A percentile compares a stretch with the other conserved stretches of the same genome.
Conservation (phyloP, 2,329 filamentous ascomycete species). For the Colletotrichum spinosum region DNA sequence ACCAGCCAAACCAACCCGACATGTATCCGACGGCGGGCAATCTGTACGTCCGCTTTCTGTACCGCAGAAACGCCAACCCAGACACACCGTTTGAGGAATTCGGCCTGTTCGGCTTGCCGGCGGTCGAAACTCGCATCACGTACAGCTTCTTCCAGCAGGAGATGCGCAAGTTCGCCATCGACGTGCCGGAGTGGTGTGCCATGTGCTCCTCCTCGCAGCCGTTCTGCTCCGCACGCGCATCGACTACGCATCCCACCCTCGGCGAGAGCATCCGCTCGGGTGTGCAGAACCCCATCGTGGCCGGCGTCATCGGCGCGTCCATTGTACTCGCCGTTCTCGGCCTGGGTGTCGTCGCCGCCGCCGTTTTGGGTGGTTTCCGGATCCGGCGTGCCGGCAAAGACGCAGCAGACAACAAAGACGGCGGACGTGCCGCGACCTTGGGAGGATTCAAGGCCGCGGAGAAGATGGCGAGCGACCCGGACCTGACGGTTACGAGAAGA, state of each 20-base stretch:
- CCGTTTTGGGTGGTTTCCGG: slow-evolving; percentile 48
- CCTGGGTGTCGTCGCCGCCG: slow-evolving; percentile 47
- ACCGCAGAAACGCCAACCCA: slow-evolving; percentile 59
- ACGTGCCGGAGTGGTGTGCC: slow-evolving; percentile 55
- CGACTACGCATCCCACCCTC: neutral
- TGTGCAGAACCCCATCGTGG: slow-evolving; percentile 49
- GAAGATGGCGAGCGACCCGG: slow-evolving; percentile 57
- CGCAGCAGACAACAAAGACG: slow-evolving; percentile 8
- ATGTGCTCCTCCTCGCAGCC: slow-evolving; percentile 50
- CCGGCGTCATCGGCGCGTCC: slow-evolving; percentile 60
- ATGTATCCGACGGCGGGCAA: slow-evolving; percentile 48
- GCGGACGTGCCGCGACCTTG: slow-evolving; percentile 37
- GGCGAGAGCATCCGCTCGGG: slow-evolving; percentile 10
- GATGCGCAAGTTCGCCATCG: slow-evolving; percentile 51
- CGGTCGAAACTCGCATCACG: slow-evolving; percentile 47
- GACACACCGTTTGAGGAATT: slow-evolving; percentile 50
- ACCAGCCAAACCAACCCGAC: slow-evolving; percentile 40
- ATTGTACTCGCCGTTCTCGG: slow-evolving; percentile 52
- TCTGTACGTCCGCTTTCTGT: slow-evolving; percentile 67
- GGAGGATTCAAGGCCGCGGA: slow-evolving; percentile 59
- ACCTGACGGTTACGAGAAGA: slow-evolving; percentile 52
- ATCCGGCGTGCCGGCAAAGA: slow-evolving; percentile 39
- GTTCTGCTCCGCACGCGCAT: slow-evolving; percentile 50
- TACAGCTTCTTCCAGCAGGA: slow-evolving; percentile 52
- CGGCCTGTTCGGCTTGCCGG: slow-evolving; percentile 54